phyloP scores from a whole-genome alignment of 305 asterid species.

The Fraxinus albicans region DNA sequence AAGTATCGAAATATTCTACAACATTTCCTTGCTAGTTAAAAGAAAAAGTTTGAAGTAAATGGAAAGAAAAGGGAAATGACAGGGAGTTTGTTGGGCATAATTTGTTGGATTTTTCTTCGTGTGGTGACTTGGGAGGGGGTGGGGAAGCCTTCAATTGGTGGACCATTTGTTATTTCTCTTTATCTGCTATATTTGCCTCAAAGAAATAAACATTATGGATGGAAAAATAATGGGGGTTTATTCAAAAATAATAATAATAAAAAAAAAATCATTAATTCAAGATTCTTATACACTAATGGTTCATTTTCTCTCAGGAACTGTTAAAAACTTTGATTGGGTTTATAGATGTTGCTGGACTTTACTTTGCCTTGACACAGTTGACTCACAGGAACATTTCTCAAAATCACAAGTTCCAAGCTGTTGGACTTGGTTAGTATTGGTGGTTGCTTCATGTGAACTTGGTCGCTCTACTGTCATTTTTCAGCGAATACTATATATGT shows the following conservation, averaged over 20 bases:
- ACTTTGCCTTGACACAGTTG: constrained; percentile 90
- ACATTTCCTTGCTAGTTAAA: neutral
- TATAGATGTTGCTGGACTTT: constrained; percentile 93
- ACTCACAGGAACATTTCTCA: constrained; percentile 97
- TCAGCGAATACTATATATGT: neutral
- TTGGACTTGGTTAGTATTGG: constrained; percentile 81
- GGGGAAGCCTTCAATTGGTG: neutral
- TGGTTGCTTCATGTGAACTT: neutral
- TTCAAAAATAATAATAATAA: neutral
- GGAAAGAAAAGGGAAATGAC: neutral
- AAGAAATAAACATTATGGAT: neutral
- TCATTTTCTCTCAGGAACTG: constrained; percentile 55
- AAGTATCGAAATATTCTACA: neutral
- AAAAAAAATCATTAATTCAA: neutral
- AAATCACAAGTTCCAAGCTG: constrained; percentile 96
- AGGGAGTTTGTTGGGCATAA: neutral
- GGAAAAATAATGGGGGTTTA: neutral
- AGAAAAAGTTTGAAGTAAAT: neutral
- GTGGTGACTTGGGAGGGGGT: neutral
- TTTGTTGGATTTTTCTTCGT: neutral
- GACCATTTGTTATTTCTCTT: neutral
- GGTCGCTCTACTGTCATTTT: neutral
- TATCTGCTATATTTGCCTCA: neutral
- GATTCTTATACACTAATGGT: neutral
- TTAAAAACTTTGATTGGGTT: constrained; percentile 91